These are phyloP conservation scores for Podila verticillata DNA, from an alignment of 192 early-diverging fungal species.

Conservation along the genomic window DNA sequence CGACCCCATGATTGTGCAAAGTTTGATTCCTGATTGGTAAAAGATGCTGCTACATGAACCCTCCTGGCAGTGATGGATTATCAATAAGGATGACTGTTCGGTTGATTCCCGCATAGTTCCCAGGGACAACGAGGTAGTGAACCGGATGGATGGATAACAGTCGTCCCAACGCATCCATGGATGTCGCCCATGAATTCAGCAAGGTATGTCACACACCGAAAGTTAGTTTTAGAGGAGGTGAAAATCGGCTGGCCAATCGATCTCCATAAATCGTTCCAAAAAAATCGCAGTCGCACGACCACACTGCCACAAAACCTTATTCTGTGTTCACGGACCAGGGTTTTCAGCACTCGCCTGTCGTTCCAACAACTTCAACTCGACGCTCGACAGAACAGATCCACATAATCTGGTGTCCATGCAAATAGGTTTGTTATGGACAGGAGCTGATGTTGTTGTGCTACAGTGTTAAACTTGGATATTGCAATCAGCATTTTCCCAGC, in stretches of 20 bases:
- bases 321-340: too few species aligned
- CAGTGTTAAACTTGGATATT: too few species aligned
- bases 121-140: background rate
- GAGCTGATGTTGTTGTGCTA: too few species aligned
- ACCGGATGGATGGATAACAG: background rate
- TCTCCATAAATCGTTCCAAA: too few species aligned
- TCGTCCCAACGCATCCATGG: background rate
- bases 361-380: too few species aligned
- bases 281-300: too few species aligned
- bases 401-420: too few species aligned
- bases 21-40: background rate
- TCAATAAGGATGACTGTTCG: background rate
- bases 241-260: background rate
- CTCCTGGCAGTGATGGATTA: background rate
- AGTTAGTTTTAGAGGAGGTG: constrained; percentile 3
- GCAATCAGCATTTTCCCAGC: too few species aligned
- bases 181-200: background rate
- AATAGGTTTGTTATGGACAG: too few species aligned
- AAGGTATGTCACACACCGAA: constrained; percentile 1
- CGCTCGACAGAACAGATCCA: too few species aligned
- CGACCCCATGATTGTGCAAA: background rate
- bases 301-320: too few species aligned
- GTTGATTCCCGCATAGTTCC: background rate
- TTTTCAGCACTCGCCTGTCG: too few species aligned
- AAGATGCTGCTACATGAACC: background rate